A percentile compares a stretch with the other conserved stretches of the same genome.
Conservation (phyloP, 495 filamentous ascomycete genomes). For the Geoglossum glabrum region DNA sequence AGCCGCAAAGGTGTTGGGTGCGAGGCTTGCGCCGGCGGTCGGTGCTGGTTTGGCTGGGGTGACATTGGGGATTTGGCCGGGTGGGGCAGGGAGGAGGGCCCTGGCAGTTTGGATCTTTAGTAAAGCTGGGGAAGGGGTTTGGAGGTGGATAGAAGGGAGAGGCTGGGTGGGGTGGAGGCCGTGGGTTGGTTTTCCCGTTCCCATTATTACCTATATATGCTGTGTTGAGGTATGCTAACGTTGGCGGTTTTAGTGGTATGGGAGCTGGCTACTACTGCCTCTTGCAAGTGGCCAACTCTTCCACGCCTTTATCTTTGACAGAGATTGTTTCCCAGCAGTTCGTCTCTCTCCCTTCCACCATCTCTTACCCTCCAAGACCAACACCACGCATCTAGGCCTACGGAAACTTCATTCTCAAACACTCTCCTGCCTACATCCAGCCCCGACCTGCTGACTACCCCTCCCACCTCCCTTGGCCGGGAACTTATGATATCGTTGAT, state of each 20-base stretch:
- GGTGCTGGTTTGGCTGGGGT: constrained; percentile 74
- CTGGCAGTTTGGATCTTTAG: constrained; percentile 62
- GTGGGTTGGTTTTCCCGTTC: constrained; percentile 11
- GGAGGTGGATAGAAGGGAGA: constrained; percentile 61
- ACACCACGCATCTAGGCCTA: constrained; percentile 29
- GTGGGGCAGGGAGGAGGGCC: constrained; percentile 54
- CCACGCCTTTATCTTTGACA: constrained; percentile 82
- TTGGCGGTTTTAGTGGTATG: constrained; percentile 57
- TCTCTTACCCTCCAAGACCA: not conserved
- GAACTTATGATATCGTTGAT: constrained; percentile 55
- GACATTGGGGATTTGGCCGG: constrained; percentile 58
- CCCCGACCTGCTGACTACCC: constrained; percentile 50
- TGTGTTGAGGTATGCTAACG: constrained; percentile 3
- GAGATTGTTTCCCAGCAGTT: constrained; percentile 55
- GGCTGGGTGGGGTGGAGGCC: constrained; percentile 51
- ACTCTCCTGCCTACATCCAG: constrained; percentile 62
- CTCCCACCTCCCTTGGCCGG: constrained; percentile 47
- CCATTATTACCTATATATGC: not conserved
- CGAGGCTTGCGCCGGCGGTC: constrained; percentile 63
- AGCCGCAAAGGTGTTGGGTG: constrained; percentile 52
- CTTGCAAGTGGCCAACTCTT: constrained; percentile 78
- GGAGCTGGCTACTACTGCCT: constrained; percentile 90
- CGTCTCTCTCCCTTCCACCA: not conserved
- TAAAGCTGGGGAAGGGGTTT: constrained; percentile 66
- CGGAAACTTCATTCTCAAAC: constrained; percentile 49